Evolutionary conservation across 176 grass and related monocot species (phyloP).

Genomic region (Echinochloa phyllopogon): DNA sequence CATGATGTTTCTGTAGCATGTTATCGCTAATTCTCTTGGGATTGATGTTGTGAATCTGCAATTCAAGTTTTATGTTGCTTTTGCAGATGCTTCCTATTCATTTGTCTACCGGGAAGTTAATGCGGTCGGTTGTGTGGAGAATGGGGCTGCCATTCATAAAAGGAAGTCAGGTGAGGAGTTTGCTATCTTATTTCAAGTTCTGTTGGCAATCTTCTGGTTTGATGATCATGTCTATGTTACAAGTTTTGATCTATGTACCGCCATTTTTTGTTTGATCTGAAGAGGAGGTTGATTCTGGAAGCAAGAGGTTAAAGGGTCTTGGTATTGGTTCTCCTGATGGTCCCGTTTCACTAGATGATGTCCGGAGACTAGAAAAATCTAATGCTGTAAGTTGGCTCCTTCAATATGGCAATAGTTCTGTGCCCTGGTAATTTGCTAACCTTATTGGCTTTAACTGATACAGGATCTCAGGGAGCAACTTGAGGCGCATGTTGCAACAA

Average conservation of each 20-base stretch:
- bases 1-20: not conserved
- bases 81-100: slow-evolving; percentile 80
- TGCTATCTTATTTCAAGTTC: not conserved
- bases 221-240: not conserved
- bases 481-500: slow-evolving; percentile 82
- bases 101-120: slow-evolving; percentile 92
- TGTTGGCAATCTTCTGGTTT: not conserved
- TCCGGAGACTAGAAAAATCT: slow-evolving; percentile 86
- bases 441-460: slow-evolving; percentile 39
- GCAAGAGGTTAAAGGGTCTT: slow-evolving; percentile 92
- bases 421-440: slow-evolving; percentile 4
- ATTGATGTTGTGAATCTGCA: not conserved
- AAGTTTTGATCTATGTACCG: slow-evolving; percentile 21
- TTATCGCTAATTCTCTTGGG: not conserved
- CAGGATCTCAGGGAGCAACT: slow-evolving; percentile 98
- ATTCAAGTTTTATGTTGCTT: slow-evolving; percentile 25
- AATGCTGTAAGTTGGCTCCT: slow-evolving; percentile 70
- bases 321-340: slow-evolving; percentile 95
- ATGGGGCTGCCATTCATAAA: slow-evolving; percentile 61
- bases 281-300: slow-evolving; percentile 68
- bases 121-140: slow-evolving; percentile 35
- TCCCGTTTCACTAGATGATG: slow-evolving; percentile 90
- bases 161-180: slow-evolving; percentile 78
- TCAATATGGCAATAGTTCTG: slow-evolving; percentile 28
- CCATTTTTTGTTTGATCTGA: slow-evolving; percentile 32